Base-by-base conservation (phyloP, 306 rosid genomes). In the Cicer judaicum region DNA sequence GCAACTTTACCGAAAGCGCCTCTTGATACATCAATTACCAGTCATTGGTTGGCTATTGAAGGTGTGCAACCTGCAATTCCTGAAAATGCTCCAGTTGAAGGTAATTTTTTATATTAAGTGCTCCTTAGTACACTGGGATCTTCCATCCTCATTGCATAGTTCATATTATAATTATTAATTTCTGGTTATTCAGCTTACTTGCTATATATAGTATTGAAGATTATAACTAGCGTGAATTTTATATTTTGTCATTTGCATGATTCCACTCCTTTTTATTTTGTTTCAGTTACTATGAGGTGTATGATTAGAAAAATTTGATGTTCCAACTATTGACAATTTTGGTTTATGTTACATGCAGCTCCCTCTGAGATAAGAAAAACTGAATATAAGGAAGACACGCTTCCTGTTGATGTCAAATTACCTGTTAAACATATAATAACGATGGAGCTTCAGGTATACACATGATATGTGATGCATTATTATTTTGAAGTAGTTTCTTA, bases 21-120 rank as follows among this genome's bases (percentile, higher is more conserved):
- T n/a, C 85, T 87, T 82, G 96, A 86, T 82, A 85, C 94, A 42
- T 87, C 97, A n/a, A 43, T 93, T 80, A 67, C 66, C 67, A 16
- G 82, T 84, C 97, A 90, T 62, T 91, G 97, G 98, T 85, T 93
- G 78, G 92, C 97, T 83, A 89, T 93, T 78, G 98, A 91, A 91
- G 98, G 98, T 2, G 91, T 93, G 72, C 96, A 86, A 73, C 97
- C 96, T 73, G 92, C 96, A 79, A 83, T 93, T 78, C 86, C 92
- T 14, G 97, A 93, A 88, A 91, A 91, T 78, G 81, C 93, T 64
- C 81, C 80, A 2, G 62, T 69, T 72, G 94, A 88, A 89, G 94
- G 98, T 93, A 78, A 60, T 10, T 70, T 48, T 47, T 61, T 55
- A 61, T 74, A 16, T 42, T 15, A 53, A 44, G 38, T 55, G 64